Evolutionary conservation across 2,329 filamentous ascomycete species (phyloP), one percentile per base, ranked within the genome.

Genomic region (Thielaviopsis ethacetica): DNA sequence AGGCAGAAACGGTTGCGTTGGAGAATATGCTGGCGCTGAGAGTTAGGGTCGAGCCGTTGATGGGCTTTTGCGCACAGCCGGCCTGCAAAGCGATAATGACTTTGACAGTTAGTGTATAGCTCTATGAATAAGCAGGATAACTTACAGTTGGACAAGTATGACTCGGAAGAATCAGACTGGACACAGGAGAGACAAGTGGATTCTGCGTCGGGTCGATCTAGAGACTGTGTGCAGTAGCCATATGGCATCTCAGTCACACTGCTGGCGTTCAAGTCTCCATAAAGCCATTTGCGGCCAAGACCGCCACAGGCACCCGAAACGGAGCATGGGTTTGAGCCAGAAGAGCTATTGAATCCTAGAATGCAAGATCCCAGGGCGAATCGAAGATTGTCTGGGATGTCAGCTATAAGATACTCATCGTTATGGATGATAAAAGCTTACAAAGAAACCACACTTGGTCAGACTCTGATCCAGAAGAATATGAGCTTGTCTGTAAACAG

Each of bases 361-460:
- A 81, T 64, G 65, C 78, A 81, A 62, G 75, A 75, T 59, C 75
- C 71, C 52, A 80, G 71, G 13, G 74, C 70, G 65, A 77, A 80
- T 62, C 77, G 71, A 51, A 80, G 65, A 62, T 81, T 81, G 62
- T 81, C 78, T 80, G 21, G 21, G 56, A 12, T 47, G 52, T 12
- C 21, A 44, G 10, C 50, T n/a, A 51, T 41, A 12, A 53, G 21
- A 27, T 5, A 53, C 50, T 44, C 15, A 13, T 30, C 7, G 12
- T 21, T 12, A 34, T 5, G 7, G 7, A 27, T 9, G 26, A 19
- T 52, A 26, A 5, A 21, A 69, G n/a, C 77, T 68, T 71, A 80
- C 78, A 79, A 51, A 81, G 63, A 62, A 80, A 81, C 78, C 77
- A 80, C 54, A 71, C 70, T 62, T 78, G 76, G 62, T 81, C 78